phyloP scores from a whole-genome alignment of 2,329 filamentous ascomycete species.

The Tolypocladium endophyticum region DNA sequence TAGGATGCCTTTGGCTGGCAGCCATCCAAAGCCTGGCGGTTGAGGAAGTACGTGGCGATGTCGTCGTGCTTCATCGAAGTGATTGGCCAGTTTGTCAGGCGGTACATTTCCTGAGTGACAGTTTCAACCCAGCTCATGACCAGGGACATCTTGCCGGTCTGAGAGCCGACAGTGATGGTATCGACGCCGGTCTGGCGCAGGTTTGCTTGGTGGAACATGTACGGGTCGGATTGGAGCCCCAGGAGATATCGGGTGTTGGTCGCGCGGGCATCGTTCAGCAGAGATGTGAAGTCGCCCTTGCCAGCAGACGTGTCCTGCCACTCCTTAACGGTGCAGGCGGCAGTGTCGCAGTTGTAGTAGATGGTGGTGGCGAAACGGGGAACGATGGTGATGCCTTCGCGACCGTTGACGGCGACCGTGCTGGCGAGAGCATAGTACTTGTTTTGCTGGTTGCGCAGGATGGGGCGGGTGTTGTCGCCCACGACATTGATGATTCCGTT shows the following conservation, averaged over 20 bases:
- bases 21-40: constrained; percentile 40
- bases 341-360: constrained; percentile 53
- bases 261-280: constrained; percentile 37
- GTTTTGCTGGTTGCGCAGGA: constrained; percentile 40
- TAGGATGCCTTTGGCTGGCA: constrained; percentile 39
- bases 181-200: constrained; percentile 38
- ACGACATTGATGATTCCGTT: constrained; percentile 50
- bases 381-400: constrained; percentile 43
- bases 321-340: constrained; percentile 44
- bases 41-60: constrained; percentile 37
- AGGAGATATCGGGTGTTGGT: constrained; percentile 47
- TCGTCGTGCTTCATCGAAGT: constrained; percentile 28
- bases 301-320: constrained; percentile 50
- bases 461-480: constrained; percentile 51
- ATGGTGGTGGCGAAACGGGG: constrained; percentile 52
- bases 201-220: constrained; percentile 57
- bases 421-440: constrained; percentile 45
- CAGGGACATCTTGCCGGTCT: constrained; percentile 35
- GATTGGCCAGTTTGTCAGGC: constrained; percentile 25
- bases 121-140: constrained; percentile 48
- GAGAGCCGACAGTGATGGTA: constrained; percentile 35
- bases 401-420: constrained; percentile 39
- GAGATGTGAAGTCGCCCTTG: constrained; percentile 38
- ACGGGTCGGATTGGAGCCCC: constrained; percentile 42
- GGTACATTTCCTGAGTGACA: constrained; percentile 39